Evolutionary conservation across 1,284 basidiomycete genomes (phyloP).

Genomic region (Ganoderma leucocontextum): DNA sequence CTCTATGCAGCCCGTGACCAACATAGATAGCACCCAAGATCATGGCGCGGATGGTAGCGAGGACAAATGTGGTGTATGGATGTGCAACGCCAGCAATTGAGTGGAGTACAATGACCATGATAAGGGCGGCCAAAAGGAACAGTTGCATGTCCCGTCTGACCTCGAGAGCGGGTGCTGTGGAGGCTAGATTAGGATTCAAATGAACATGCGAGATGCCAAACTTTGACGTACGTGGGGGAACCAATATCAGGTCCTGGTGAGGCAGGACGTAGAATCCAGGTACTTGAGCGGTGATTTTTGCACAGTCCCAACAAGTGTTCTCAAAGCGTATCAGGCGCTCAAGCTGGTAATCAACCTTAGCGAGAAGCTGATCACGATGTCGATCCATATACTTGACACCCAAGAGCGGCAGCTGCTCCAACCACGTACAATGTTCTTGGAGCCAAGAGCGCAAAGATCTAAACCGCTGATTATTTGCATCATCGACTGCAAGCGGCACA

Average conservation of each 20-base stretch:
- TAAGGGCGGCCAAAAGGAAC: neutral
- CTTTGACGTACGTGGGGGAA: neutral
- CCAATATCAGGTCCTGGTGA: neutral
- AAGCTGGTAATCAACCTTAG: neutral
- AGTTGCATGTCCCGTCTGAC: too few relatives aligned
- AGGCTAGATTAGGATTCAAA: too few relatives aligned
- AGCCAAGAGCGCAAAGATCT: neutral
- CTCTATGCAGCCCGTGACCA: neutral
- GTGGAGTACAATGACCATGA: neutral
- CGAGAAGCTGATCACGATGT: neutral
- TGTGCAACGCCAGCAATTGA: neutral
- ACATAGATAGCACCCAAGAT: neutral
- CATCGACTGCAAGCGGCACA: neutral
- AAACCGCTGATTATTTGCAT: neutral
- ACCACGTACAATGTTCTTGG: neutral
- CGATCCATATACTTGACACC: neutral
- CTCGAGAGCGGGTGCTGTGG: too few relatives aligned
- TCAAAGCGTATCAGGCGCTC: neutral
- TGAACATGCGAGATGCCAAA: too few relatives aligned
- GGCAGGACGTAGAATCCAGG: neutral
- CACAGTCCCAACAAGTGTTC: neutral
- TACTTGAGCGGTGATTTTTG: neutral
- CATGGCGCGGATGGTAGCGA: neutral
- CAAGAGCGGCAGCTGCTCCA: neutral
- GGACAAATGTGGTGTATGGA: neutral